A percentile compares a stretch with the other conserved stretches of the same genome.
These are phyloP conservation scores for barrel medic (Medicago truncatula) DNA, from an alignment of 306 rosid species.

Conservation along the genomic window DNA sequence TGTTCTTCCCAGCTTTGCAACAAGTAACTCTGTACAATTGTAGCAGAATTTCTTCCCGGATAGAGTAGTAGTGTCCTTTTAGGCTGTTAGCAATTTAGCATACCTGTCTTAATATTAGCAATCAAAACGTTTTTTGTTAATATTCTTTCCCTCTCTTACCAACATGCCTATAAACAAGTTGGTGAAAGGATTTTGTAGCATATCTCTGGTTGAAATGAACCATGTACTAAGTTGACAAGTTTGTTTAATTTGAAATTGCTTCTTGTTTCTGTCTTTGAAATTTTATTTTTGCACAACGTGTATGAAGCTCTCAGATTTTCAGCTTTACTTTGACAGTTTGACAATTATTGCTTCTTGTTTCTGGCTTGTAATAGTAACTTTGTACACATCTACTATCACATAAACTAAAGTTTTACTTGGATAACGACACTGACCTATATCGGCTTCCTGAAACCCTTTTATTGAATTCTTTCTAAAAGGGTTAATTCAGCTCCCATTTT, in stretches of 20 bases:
- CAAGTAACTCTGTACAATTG: constrained; percentile 5
- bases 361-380: constrained; percentile 21
- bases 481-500: not conserved
- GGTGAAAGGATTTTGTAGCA: constrained; percentile 17
- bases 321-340: not conserved
- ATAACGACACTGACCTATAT: not conserved
- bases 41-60: constrained; percentile 20
- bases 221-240: constrained; percentile 33
- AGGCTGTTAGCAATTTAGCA: constrained; percentile 9
- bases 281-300: not conserved
- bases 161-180: constrained; percentile 25
- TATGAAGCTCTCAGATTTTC: constrained; percentile 7
- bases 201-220: not conserved
- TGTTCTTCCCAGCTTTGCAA: constrained; percentile 34
- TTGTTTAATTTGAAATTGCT: constrained; percentile 29
- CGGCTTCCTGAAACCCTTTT: not conserved
- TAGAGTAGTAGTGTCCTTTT: constrained; percentile 14
- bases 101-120: not conserved
- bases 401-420: not conserved
- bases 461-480: not conserved
- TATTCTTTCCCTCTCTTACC: constrained; percentile 10
- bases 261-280: constrained; percentile 28
- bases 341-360: not conserved
- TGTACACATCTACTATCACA: not conserved
- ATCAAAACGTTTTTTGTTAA: not conserved